phyloP scores from a whole-genome alignment of 2,329 filamentous ascomycete genomes.

The Pleomassaria siparia region DNA sequence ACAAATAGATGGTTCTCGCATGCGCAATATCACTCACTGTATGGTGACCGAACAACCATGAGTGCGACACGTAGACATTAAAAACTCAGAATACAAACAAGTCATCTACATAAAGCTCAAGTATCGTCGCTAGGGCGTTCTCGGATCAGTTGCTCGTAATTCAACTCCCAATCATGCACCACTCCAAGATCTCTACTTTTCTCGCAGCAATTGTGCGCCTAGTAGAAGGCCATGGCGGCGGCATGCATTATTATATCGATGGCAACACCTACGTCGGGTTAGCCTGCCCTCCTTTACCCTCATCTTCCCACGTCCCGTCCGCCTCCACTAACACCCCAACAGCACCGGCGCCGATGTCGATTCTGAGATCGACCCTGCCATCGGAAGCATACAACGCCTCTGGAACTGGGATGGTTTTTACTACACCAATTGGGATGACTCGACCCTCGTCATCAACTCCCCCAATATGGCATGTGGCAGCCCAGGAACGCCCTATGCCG shows the following conservation, averaged over 20 bases:
- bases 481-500: not conserved
- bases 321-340: not conserved
- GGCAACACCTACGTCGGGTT: not conserved
- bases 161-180: constrained; percentile 5
- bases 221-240: constrained; percentile 4
- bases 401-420: constrained; percentile 1
- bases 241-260: constrained; percentile 6
- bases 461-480: constrained; percentile 1
- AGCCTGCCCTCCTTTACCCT: not conserved
- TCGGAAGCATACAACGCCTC: not conserved
- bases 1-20: no score
- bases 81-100: no score
- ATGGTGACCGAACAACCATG: no score
- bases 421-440: no score
- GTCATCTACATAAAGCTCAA: no score
- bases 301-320: not conserved
- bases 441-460: no score
- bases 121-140: no score
- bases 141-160: no score
- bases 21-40: no score
- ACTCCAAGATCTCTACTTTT: not conserved
- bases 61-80: no score
- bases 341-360: not conserved
- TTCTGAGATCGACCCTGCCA: not conserved
- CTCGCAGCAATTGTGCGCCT: not conserved